Evolutionary conservation across 2,329 filamentous ascomycete genomes (phyloP), one percentile per base, ranked within the genome.

Genomic region (Aspergillus sp.): DNA sequence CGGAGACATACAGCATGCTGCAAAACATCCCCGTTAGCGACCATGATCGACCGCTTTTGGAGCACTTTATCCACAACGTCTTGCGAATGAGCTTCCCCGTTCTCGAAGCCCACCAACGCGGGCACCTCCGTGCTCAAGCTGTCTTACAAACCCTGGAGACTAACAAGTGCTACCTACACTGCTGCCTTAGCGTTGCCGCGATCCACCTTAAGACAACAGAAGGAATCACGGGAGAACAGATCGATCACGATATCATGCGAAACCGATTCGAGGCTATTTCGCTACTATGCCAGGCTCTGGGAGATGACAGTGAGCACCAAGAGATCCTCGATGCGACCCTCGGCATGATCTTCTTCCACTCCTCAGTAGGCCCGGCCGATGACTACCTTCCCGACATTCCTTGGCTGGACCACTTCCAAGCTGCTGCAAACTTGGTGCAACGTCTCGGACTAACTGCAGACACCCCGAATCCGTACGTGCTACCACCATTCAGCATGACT

Each of bases 401-500:
- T 20, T 99, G 95, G 95, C 90, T 93, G 78, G 90, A 96, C 73
- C 95, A 99, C 79, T 97, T 98, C 79, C 89, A 96, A 73, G 93
- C 93, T 3, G 93, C 89, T 18, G 89, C 89, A 65, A 92, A 87
- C 66, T 83, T 98, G 53, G 90, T 96, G 22, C 85, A 89, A 72
- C 93, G 91, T 76, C 87, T 98, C 34, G 87, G 93, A 58, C 85
- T 98, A 39, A 88, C 90, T 9, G 81, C 83, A 39, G 74, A 87
- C 48, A 85, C 93, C 54, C 80, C 85, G 50, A 83, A 87, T 63
- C 79, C 81, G n/a, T 78, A 83, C 62, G 68, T 78, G 7, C 88
- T 88, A 61, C 86, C 90, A 5, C 89, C 91, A 11, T 97, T 97
- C 84, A 96, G 93, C 83, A 97, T 97, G 92, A 93, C 91, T 5